Evolutionary conservation across 768 basidiomycete species (phyloP).

Genomic region (Leccinellum rugosiceps): DNA sequence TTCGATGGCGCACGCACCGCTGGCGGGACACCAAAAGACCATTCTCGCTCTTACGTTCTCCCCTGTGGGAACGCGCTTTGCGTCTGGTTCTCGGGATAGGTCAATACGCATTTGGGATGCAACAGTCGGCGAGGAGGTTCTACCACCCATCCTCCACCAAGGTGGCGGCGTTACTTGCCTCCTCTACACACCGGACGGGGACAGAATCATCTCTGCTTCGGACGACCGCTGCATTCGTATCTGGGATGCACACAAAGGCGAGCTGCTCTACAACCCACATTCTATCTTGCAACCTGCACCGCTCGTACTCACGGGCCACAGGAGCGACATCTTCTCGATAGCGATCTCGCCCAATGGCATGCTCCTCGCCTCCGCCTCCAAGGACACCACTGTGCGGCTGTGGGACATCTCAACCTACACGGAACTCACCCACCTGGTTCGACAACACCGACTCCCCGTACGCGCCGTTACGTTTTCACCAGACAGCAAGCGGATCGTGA

Average conservation of each 20-base stretch:
- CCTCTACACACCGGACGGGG: conserved; percentile 30
- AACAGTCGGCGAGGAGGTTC: conserved; percentile 9
- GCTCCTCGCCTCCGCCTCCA: conserved; percentile 30
- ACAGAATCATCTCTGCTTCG: conserved; percentile 28
- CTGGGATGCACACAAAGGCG: conserved; percentile 26
- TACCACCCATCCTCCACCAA: conserved; percentile 16
- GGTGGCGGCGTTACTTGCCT: conserved; percentile 24
- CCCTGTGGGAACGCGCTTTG: conserved; percentile 22
- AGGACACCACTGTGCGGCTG: conserved; percentile 30
- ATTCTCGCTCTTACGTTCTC: conserved; percentile 31
- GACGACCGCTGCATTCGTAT: conserved; percentile 29
- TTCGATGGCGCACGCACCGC: conserved; percentile 10
- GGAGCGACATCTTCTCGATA: conserved; percentile 25
- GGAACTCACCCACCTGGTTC: conserved; percentile 25
- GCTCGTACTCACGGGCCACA: conserved; percentile 19
- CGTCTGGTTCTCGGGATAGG: conserved; percentile 31
- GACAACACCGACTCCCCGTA: conserved; percentile 26
- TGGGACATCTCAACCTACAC: conserved; percentile 22
- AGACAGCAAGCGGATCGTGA: conserved; percentile 28
- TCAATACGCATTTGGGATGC: conserved; percentile 31
- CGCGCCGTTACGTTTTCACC: conserved; percentile 27
- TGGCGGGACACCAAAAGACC: conserved; percentile 24
- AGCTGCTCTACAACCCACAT: conserved; percentile 13
- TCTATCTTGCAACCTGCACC: conserved; percentile 3
- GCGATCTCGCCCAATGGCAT: conserved; percentile 30